Base-by-base conservation (phyloP, 305 asterid genomes). In the Fraxinus sp. region DNA sequence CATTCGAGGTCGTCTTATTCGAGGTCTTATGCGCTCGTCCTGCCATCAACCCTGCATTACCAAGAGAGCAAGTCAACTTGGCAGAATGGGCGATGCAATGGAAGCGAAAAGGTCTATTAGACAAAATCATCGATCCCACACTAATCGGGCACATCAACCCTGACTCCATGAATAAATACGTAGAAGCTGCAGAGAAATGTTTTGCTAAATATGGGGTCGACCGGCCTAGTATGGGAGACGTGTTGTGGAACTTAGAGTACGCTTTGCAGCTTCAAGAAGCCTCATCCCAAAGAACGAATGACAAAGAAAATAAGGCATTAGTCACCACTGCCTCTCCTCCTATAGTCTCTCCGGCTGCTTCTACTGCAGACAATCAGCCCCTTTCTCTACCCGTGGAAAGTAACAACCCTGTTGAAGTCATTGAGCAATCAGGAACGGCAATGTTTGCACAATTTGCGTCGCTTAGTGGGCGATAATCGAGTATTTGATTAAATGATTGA, bases 81-180 rank as follows among this genome's bases (percentile, higher is more conserved):
- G 98, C 99, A 0, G 98, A 96, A 55, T 96, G 98, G 97, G 98
- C 94, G 5, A 87, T 93, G 97, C 97, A 96, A 80, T 94, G 97
- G 94, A 93, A 94, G 89, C 84, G 92, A 80, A 96, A 92, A 79
- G 97, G 95, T 5, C 28, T 90, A 32, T 52, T 92, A 33, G 93
- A 89, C 11, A 92, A 88, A 84, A 91, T 92, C 80, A 89, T 91
- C 2, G 94, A 91, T 81, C 90, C 93, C n/a, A 87, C 75, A 16
- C 87, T 89, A 33, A 89, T 79, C 0, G 91, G 87, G 3, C 85
- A 89, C 22, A 89, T 92, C 70, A 91, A 92, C 36, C 92, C 84
- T 0, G 93, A 91, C 70, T 92, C 94, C 0, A 82, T 92, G 92
- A 89, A 82, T 82, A 91, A 90, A 81, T 91, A 89, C 36, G 88